These are phyloP conservation scores for Trypanosoma rangeli DNA, from an alignment of 208 protist species.

Conservation along the genomic window DNA sequence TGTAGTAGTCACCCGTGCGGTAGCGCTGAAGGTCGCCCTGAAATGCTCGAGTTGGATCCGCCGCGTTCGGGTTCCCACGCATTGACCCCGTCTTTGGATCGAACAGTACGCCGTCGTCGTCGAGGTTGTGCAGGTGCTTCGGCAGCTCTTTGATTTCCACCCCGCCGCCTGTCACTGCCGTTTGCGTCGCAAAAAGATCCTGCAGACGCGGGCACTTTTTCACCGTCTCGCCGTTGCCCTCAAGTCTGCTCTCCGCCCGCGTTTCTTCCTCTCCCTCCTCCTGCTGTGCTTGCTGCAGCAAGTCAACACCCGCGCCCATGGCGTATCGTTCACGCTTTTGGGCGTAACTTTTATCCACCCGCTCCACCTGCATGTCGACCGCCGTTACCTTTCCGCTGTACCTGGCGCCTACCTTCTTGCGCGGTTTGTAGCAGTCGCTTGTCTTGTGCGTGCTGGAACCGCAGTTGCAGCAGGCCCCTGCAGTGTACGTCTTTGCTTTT, in stretches of 20 bases:
- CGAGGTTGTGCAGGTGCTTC: constrained; percentile 87
- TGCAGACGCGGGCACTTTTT: constrained; percentile 24
- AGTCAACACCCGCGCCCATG: constrained; percentile 59
- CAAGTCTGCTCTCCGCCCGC: constrained; percentile 6
- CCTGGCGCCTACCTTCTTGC: constrained; percentile 72
- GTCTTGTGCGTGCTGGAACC: constrained; percentile 97
- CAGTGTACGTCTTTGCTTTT: constrained; percentile 85
- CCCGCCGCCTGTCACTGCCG: constrained; percentile 59
- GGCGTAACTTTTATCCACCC: constrained; percentile 38
- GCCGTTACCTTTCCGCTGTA: constrained; percentile 72
- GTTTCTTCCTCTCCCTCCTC: constrained; percentile 17
- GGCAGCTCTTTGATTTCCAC: constrained; percentile 78
- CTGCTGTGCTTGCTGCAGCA: constrained; percentile 36
- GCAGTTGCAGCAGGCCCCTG: constrained; percentile 99
- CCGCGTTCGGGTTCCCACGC: constrained; percentile 83
- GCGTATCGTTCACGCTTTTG: constrained; percentile 80
- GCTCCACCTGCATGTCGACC: constrained; percentile 41
- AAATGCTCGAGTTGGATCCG: constrained; percentile 60
- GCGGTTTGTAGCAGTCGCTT: constrained; percentile 93
- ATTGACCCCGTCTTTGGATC: constrained; percentile 87
- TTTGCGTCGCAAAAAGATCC: constrained; percentile 51
- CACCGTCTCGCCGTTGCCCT: background rate
- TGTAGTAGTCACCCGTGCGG: constrained; percentile 70
- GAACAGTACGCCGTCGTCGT: constrained; percentile 66
- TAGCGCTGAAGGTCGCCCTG: constrained; percentile 81